Evolutionary conservation across 148 eudicot species (phyloP), one percentile per base, ranked within the genome.

Genomic region (Amaranthus hypochondriacus): DNA sequence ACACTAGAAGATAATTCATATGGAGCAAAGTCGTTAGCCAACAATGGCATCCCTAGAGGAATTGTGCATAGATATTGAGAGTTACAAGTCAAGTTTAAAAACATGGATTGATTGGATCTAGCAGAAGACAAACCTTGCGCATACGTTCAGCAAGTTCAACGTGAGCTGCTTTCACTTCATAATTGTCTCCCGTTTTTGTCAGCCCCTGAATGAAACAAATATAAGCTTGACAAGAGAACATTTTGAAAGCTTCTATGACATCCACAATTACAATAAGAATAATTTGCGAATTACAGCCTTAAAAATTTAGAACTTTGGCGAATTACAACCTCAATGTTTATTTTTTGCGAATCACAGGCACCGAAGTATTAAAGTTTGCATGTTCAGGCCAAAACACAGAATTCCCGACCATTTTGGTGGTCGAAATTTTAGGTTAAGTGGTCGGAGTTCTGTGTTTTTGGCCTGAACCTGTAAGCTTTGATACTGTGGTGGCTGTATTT

Each of bases 121-220:
- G 46, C 6, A 56, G 62, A 39, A 54, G 68, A 66, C 90, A 54
- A 56, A 92, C 98, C 97, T 95, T 95, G 14, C 96, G 97, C 98
- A 95, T 92, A 69, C 97, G 87, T 81, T 95, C 98, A 48, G 98
- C 98, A 76, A 95, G 96, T 80, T 95, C 98, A 82, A 92, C 97
- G 79, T 95, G 98, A 80, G 98, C 98, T 62, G 98, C 81, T 86
- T 95, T 95, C 6, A 92, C 97, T 85, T 90, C 98, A 85, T 95
- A 95, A 78, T 90, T 85, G 62, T 90, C 93, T 70, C 98, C 98
- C 48, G 90, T 87, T 89, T 95, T 95, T 5, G 98, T 95, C 81
- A 95, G 82, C 57, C 98, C 98, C 98, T 95, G 67, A 63, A 75
- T 72, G 69, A 77, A 73, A 70, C 44, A 79, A 57, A 72, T 66